Evolutionary conservation across 441 rosid species (phyloP), one percentile per base, ranked within the genome.

Genomic region (Populus hybrid): DNA sequence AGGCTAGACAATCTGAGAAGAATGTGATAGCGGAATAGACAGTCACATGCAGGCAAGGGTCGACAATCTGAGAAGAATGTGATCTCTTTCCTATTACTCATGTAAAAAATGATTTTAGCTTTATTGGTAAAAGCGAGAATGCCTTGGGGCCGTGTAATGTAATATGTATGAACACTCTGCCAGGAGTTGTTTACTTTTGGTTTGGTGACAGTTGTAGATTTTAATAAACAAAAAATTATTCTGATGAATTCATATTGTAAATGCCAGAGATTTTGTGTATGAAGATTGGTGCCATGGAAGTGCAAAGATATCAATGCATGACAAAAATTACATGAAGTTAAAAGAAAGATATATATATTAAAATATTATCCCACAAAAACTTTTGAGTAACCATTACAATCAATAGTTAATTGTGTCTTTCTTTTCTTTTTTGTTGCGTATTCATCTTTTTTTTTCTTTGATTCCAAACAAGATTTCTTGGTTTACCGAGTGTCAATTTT

Each of bases 11-110:
- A 82, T 68, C 46, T 79, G 24, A 82, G 85, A 38, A 82, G 42
- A 95, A 90, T 53, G 97, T 50, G 57, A 92, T 21, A 67, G 85
- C 0, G 97, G 94, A 24, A 90, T 92, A 80, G 98, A 94, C 77
- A 87, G 90, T 70, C 95, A 92, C 4, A 84, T 94, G 34, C 98
- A 92, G 85, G 98, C 97, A 66, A 90, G 98, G 90, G 81, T 92
- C 81, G 94, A 94, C 87, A 92, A 92, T 81, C 82, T 94, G 30
- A 87, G 98, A 73, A 92, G 26, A 78, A 79, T 73, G 82, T 82
- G 71, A 79, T n/a, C 35, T 24, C 10, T 40, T 21, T 78, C 8
- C 12, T 24, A 36, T 38, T 32, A 2, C 24, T 79, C 61, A 28
- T 84, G 80, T 86, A 82, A 82, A 79, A 76, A 77, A 74, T 46